phyloP scores from a whole-genome alignment of 495 filamentous ascomycete species.

The Aspergillus ellipticus region DNA sequence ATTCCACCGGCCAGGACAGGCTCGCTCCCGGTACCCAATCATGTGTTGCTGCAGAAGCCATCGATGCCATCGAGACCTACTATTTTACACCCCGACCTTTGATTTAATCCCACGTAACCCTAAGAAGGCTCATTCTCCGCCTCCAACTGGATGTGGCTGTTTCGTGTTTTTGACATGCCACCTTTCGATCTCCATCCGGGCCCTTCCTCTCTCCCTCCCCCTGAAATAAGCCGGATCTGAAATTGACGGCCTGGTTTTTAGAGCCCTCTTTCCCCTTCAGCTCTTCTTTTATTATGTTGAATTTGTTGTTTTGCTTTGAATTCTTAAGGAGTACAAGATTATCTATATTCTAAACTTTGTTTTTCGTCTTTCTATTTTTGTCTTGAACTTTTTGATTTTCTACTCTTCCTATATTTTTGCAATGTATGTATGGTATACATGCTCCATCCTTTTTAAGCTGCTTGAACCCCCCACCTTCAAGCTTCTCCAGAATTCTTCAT shows the following conservation, averaged over 20 bases:
- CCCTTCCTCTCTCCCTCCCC: no score
- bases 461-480: neutral
- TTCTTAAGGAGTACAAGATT: neutral
- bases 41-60: neutral
- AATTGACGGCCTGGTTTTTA: neutral
- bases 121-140: neutral
- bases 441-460: neutral
- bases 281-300: neutral
- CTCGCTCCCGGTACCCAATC: constrained; percentile 4
- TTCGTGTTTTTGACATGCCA: neutral
- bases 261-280: neutral
- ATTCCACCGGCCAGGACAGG: constrained; percentile 2
- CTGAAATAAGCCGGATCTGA: neutral
- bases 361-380: neutral
- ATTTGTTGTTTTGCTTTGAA: neutral
- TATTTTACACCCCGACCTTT: neutral
- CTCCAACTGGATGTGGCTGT: neutral
- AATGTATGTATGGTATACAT: neutral
- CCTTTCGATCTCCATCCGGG: neutral
- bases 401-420: neutral
- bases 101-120: neutral
- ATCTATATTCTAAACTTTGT: neutral
- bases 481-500: neutral
- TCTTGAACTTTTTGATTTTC: neutral
- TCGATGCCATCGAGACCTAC: constrained; percentile 2